A percentile compares a stretch with the other conserved stretches of the same genome.
Conservation (phyloP, 352 stramenopile species). For the Phytophthora sp. region DNA sequence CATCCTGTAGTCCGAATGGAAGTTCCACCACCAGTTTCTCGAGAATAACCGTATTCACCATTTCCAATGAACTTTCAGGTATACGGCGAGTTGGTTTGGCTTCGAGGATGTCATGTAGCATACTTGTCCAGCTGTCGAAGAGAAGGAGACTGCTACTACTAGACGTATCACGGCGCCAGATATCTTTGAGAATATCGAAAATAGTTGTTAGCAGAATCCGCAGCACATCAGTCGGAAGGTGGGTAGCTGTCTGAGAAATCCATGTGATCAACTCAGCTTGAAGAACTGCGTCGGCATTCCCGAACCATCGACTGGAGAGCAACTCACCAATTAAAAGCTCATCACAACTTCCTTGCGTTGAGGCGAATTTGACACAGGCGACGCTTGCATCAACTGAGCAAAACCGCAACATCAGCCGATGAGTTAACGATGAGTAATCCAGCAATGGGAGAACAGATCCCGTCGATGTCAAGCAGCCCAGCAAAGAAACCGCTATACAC, state of each 20-base stretch:
- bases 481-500: slow-evolving; percentile 27
- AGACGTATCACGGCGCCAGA: slow-evolving; percentile 25
- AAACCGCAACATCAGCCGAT: slow-evolving; percentile 37
- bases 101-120: slow-evolving; percentile 32
- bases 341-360: slow-evolving; percentile 47
- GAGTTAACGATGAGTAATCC: slow-evolving; percentile 40
- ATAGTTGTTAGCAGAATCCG: slow-evolving; percentile 13
- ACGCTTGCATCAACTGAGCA: slow-evolving; percentile 32
- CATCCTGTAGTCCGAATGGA: slow-evolving; percentile 24
- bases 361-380: slow-evolving; percentile 41
- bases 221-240: slow-evolving; percentile 32
- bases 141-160: slow-evolving; percentile 22
- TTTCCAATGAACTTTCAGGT: slow-evolving; percentile 21
- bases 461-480: slow-evolving; percentile 31
- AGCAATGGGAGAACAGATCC: slow-evolving; percentile 36
- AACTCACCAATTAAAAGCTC: slow-evolving; percentile 35
- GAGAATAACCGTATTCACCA: slow-evolving; percentile 28
- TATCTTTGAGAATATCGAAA: slow-evolving; percentile 31
- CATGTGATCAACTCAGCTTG: slow-evolving; percentile 33
- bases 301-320: slow-evolving; percentile 28
- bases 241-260: slow-evolving; percentile 27
- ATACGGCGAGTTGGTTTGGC: slow-evolving; percentile 4
- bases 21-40: slow-evolving; percentile 32
- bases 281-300: slow-evolving; percentile 20
- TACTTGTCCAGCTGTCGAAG: slow-evolving; percentile 38